Evolutionary conservation across 805 yeast genomes (phyloP).

Genomic region (Candida schatavii): DNA sequence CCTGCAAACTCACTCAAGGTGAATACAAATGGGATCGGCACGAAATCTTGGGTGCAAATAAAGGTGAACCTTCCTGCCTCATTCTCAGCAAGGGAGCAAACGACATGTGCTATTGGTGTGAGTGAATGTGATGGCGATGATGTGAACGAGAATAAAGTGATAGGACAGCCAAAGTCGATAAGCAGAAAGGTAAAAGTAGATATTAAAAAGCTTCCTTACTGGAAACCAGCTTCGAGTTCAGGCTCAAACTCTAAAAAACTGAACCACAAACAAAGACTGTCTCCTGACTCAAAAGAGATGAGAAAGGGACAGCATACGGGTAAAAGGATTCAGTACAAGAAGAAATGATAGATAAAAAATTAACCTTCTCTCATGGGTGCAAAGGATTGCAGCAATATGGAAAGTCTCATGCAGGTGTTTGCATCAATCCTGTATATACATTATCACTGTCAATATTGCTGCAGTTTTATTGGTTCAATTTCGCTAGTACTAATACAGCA

Average conservation of each 20-base stretch:
- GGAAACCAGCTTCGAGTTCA: conserved; percentile 22
- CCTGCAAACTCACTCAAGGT: conserved; percentile 26
- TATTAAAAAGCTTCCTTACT: conserved; percentile 20
- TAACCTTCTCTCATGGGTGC: too few species aligned
- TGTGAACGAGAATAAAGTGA: neutral
- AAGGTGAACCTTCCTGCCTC: conserved; percentile 16
- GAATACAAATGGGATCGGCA: conserved; percentile 16
- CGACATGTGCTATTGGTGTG: too few species aligned
- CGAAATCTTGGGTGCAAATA: conserved; percentile 25
- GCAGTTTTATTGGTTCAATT: conserved; percentile 9
- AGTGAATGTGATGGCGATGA: neutral
- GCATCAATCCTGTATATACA: too few species aligned
- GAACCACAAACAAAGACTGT: neutral
- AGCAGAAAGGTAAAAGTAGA: conserved; percentile 23
- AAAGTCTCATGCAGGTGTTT: too few species aligned
- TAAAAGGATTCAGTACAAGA: neutral
- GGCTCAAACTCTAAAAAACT: conserved; percentile 1
- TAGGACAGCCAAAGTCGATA: neutral
- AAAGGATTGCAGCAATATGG: too few species aligned
- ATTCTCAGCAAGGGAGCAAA: neutral
- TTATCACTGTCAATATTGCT: conserved; percentile 4
- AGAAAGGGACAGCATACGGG: neutral
- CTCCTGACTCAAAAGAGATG: too few species aligned
- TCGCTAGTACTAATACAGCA: too few species aligned
- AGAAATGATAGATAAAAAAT: too few species aligned